Evolutionary conservation across 805 yeast genomes (phyloP), one percentile per base, ranked within the genome.

Genomic region (Yarrowia osloensis): DNA sequence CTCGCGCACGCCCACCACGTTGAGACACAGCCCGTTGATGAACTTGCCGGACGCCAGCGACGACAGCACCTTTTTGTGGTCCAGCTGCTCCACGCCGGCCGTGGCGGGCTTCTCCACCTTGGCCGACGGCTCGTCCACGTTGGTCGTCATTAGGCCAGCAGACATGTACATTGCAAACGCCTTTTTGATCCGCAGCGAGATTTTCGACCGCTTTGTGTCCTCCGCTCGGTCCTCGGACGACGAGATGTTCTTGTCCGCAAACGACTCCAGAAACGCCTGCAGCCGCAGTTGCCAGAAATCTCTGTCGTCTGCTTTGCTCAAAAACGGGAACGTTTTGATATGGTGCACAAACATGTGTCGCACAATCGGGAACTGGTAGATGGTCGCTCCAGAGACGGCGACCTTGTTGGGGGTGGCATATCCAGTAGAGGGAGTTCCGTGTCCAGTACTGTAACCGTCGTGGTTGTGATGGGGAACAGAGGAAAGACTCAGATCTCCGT

Each of bases 261-360:
- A 87, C 67, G 88, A 84, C 74, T 92, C 96, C 73, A 88, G 84
- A 73, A 93, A 91, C 28, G 87, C 87, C 77, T 93, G 97, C 0
- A 92, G 87, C 57, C 88, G 87, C 54, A 79, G 81, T 62, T 85
- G 85, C 97, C 98, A 94, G 73, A 94, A 90, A 62, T 85, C 85
- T 49, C 83, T 82, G 50, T 84, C 81, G 46, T 82, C 77, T 0
- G 81, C 71, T 61, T 80, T 77, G 62, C 78, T 79, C 21, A 95
- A 79, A 73, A 92, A 88, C 0, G 99, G 98, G 71, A 94, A 88
- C 0, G 88, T 84, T 65, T 81, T 80, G 2, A 93, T 76, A 68
- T 87, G 88, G 50, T 85, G 79, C 59, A 80, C 75, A 74, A 93
- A 86, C 69, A 91, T 83, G 77, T 83, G 90, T 69, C 88, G 80